A percentile compares a stretch with the other conserved stretches of the same genome.
These are phyloP conservation scores for Vaccinium myrtillus DNA, from an alignment of 148 eudicot species.

Conservation along the genomic window DNA sequence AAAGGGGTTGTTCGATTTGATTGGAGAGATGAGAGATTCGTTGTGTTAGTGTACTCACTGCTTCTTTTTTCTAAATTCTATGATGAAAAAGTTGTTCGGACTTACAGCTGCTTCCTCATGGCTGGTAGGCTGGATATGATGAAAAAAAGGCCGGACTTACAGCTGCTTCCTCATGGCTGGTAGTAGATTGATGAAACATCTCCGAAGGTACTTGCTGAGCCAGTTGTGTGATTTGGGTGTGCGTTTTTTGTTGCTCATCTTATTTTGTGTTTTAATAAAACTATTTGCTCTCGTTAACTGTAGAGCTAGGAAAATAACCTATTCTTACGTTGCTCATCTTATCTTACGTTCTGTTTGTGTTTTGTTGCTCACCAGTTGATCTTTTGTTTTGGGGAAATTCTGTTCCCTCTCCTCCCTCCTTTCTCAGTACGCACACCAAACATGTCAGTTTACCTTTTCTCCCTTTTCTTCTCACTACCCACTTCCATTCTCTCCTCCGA, in stretches of 20 bases:
- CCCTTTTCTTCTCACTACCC: not conserved
- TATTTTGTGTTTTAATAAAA: too few relatives aligned
- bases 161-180: constrained; percentile 23
- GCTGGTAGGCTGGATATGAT: constrained; percentile 30
- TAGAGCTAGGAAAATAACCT: too few relatives aligned
- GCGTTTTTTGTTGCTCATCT: not conserved
- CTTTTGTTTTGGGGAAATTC: too few relatives aligned
- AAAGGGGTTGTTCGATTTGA: too few relatives aligned
- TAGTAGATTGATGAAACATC: constrained; percentile 25
- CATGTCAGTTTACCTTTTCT: not conserved
- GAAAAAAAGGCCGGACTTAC: constrained; percentile 31
- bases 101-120: constrained; percentile 23
- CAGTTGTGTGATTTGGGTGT: constrained; percentile 11
- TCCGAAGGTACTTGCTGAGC: constrained; percentile 21
- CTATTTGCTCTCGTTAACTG: too few relatives aligned
- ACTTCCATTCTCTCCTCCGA: not conserved
- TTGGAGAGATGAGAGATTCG: too few relatives aligned
- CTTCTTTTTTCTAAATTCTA: too few relatives aligned
- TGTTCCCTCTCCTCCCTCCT: not conserved
- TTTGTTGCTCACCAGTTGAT: too few relatives aligned
- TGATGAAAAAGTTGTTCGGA: constrained; percentile 29
- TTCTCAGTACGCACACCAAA: not conserved
- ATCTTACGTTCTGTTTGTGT: too few relatives aligned
- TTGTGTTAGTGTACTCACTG: not conserved
- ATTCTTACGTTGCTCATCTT: not conserved